Base-by-base conservation (phyloP, 352 stramenopile genomes). In the Phytophthora sojae region DNA sequence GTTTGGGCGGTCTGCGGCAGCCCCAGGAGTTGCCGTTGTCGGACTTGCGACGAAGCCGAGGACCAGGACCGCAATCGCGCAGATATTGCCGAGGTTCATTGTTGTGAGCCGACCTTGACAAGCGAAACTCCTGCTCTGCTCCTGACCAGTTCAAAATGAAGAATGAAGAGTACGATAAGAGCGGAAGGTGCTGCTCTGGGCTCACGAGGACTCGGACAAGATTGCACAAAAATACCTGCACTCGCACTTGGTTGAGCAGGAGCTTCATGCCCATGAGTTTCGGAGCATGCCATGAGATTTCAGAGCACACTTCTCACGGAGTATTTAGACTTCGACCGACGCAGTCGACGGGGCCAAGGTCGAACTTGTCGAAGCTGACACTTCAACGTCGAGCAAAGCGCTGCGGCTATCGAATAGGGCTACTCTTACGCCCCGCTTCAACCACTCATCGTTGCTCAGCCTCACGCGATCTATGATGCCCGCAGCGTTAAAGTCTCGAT, bases 391-490 rank as follows among this genome's bases (percentile, higher is more conserved):
- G 3, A 30, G 54, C 44, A 65, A 65, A 70, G 55, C 63, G 17
- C 55, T 55, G 42, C 17, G 63, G 54, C 54, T 42, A 53, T 58
- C 63, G 45, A 58, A 45, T 64, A 59, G 32, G 32, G 63, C 42
- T 58, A 42, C 57, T 35, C 23, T 57, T 61, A 7, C 8, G 30
- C 47, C 42, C 35, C 23, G 12, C 55, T 76, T 76, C 69, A 76
- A 76, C 62, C 69, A 76, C 69, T 57, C 69, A 76, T 72, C 63
- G 44, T 11, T 29, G 21, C 21, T 32, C 23, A 57, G 32, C 45
- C 6, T 52, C 60, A 61, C 30, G 44, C 53, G 44, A 73, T 60
- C 57, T 1, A 37, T 15, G 30, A 23, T 69, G 39, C 35, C 37
- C 12, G 21, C 23, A 57, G n/a, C n/a, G n/a, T n/a, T n/a, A n/a